Evolutionary conservation across 768 basidiomycete genomes (phyloP).

Genomic region (Favolaschia claudopus): DNA sequence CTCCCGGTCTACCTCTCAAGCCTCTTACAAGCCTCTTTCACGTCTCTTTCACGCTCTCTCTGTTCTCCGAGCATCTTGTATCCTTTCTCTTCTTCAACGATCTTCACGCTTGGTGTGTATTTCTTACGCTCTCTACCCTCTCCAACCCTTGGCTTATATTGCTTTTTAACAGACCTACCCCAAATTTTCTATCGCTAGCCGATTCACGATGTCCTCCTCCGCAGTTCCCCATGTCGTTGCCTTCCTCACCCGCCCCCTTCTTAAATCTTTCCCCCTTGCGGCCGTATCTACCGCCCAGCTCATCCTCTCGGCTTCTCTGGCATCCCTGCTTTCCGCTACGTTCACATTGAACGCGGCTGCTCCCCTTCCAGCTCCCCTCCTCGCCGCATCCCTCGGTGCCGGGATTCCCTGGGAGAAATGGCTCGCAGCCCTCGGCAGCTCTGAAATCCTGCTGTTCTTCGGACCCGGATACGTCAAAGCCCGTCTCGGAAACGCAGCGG

Average conservation of each 20-base stretch:
- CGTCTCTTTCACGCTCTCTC: too few relatives aligned
- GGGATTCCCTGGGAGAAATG: not conserved
- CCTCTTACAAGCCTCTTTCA: too few relatives aligned
- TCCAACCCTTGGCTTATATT: too few relatives aligned
- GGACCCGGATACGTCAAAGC: slow-evolving; percentile 1
- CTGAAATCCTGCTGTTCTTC: not conserved
- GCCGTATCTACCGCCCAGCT: not conserved
- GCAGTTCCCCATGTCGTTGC: not conserved
- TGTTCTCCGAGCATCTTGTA: too few relatives aligned
- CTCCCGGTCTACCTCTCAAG: too few relatives aligned
- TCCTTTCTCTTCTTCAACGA: too few relatives aligned
- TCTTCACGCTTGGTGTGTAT: too few relatives aligned
- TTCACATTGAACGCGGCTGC: not conserved
- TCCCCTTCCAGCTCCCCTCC: not conserved
- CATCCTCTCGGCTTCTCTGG: not conserved
- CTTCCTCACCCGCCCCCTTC: not conserved
- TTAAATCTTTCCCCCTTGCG: not conserved
- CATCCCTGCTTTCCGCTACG: not conserved
- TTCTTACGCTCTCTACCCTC: too few relatives aligned
- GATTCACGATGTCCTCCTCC: too few relatives aligned
- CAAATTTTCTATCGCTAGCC: too few relatives aligned
- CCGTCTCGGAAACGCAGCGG: not conserved
- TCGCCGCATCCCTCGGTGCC: not conserved
- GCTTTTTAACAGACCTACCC: too few relatives aligned
- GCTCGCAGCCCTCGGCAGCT: not conserved